phyloP scores from a whole-genome alignment of 2,329 filamentous ascomycete species.

The Phaeoacremonium minimum region DNA sequence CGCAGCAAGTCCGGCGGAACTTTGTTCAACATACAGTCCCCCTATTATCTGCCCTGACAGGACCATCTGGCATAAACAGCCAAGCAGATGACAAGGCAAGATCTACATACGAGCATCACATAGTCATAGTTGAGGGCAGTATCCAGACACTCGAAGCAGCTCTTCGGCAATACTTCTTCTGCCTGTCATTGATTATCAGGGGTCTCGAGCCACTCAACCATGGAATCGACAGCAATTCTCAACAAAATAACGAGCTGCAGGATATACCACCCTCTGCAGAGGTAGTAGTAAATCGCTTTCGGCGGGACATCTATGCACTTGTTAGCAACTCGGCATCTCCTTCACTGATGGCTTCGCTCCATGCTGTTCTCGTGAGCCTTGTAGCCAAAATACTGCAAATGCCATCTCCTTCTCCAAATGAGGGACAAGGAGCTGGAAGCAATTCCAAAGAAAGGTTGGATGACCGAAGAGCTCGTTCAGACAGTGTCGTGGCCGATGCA shows the following conservation, averaged over 20 bases:
- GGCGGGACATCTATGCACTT: slow-evolving; percentile 58
- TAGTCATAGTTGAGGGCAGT: slow-evolving; percentile 41
- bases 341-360: slow-evolving; percentile 49
- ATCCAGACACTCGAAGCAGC: slow-evolving; percentile 57
- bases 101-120: slow-evolving; percentile 39
- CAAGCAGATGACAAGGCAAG: slow-evolving; percentile 26
- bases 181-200: slow-evolving; percentile 45
- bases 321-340: slow-evolving; percentile 59
- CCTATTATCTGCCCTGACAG: slow-evolving; percentile 40
- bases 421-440: slow-evolving; percentile 6
- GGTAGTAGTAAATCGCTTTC: slow-evolving; percentile 40
- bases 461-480: background rate
- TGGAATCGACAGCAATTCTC: slow-evolving; percentile 41
- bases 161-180: slow-evolving; percentile 52
- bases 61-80: slow-evolving; percentile 1
- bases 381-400: slow-evolving; percentile 44
- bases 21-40: slow-evolving; percentile 57
- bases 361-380: slow-evolving; percentile 48
- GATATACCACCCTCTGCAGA: slow-evolving; percentile 30
- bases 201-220: slow-evolving; percentile 29
- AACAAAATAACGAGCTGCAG: slow-evolving; percentile 16
- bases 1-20: slow-evolving; percentile 55
- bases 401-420: slow-evolving; percentile 4
- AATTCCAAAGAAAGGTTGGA: background rate
- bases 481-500: slow-evolving; percentile 18